Evolutionary conservation across 2,329 filamentous ascomycete species (phyloP), one percentile per base, ranked within the genome.

Genomic region (Colletotrichum theobromicola): DNA sequence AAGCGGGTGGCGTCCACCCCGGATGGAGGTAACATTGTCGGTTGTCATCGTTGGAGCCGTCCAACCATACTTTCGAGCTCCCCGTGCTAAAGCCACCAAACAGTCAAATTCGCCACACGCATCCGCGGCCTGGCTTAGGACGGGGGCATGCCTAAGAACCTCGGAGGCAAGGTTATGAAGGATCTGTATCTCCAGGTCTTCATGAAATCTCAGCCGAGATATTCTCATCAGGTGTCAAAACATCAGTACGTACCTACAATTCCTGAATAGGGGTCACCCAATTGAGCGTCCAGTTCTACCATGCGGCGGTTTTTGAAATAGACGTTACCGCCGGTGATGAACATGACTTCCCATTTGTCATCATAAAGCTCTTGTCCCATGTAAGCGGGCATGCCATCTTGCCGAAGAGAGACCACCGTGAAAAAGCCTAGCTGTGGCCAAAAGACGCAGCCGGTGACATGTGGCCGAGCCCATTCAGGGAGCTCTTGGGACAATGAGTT

Each of bases 391-490:
- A 88, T 85, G 0, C 91, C 91, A 2, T 89, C 91, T 2, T 87
- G 84, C 7, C 37, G 21, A 8, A 67, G 12, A 34, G 79, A 75
- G 18, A 98, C 92, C 0, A 93, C 92, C 4, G 95, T 94, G 46
- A 98, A 89, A 80, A 98, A 99, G 0, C 97, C 97, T 46, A 98
- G 90, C 79, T 98, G 95, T 1, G 96, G 96, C 76, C 98, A 94
- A 81, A 97, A 98, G 21, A 97, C 93, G 76, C 97, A 97, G 69
- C 96, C 96, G 37, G 89, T 87, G 16, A 93, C 84, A 74, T 90
- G 87, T 34, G 84, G 81, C 30, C 82, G 82, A 21, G 88, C 87
- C 87, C 89, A 88, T 74, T 89, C 87, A 1, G 95, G 93, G 24
- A 97, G 86, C 2, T 88, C 87, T 16, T 84, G 82, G 1, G 90